phyloP scores from a whole-genome alignment of 441 rosid species.

The Populus hybrid region DNA sequence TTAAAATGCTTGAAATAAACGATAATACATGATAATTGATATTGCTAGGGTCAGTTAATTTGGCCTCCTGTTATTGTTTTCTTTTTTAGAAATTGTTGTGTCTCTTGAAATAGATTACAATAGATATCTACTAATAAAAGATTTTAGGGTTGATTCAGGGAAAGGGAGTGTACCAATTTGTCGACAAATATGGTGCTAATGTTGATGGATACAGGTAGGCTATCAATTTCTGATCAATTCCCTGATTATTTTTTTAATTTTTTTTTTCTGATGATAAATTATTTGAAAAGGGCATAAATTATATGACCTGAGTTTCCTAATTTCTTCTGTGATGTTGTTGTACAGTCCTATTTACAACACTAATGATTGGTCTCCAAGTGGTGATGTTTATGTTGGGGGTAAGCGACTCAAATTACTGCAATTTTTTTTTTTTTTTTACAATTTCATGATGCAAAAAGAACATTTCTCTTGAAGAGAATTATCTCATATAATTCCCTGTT shows the following conservation, averaged over 20 bases:
- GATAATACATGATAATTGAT: no score
- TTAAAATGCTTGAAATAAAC: no score
- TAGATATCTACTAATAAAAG: no score
- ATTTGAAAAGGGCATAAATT: not conserved
- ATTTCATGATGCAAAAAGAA: not conserved
- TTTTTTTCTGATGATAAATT: not conserved
- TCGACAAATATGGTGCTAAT: slow-evolving; percentile 95
- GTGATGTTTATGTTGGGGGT: slow-evolving; percentile 88
- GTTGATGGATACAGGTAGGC: slow-evolving; percentile 91
- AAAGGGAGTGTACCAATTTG: slow-evolving; percentile 90
- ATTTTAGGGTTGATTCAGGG: slow-evolving; percentile 45
- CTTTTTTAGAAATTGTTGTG: no score
- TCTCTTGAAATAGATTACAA: no score
- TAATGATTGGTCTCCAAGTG: slow-evolving; percentile 72
- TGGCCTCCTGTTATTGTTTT: no score
- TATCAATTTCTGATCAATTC: not conserved
- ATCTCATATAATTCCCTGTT: not conserved
- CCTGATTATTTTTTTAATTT: no score
- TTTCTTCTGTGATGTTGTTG: slow-evolving; percentile 8
- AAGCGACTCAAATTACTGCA: not conserved
- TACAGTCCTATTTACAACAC: slow-evolving; percentile 76
- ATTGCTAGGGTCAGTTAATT: no score
- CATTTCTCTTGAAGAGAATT: not conserved
- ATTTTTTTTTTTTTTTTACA: not conserved
- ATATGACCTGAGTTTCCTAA: not conserved